Evolutionary conservation across 495 filamentous ascomycete species (phyloP).

Genomic region (Penicillium malachiteum): DNA sequence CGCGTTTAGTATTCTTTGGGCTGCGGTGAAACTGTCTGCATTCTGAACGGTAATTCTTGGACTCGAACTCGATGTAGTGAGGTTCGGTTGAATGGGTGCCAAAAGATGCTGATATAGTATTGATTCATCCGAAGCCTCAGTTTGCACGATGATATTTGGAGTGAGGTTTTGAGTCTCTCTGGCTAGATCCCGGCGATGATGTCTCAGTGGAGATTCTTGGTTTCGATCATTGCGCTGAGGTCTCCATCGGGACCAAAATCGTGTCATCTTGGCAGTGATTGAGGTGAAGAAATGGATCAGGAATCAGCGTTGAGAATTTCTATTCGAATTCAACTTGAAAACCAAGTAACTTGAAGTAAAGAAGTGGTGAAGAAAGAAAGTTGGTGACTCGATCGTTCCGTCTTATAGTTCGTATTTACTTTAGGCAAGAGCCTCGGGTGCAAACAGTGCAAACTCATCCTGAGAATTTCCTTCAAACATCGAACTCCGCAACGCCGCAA

Average conservation of each 20-base stretch:
- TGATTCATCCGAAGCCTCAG: slow-evolving; percentile 2
- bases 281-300: too few species aligned
- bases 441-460: slow-evolving; percentile 43
- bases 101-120: slow-evolving; percentile 4
- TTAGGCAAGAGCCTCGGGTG: slow-evolving; percentile 7
- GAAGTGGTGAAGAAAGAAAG: too few species aligned
- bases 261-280: too few species aligned
- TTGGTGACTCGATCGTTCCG: too few species aligned
- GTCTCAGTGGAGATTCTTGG: slow-evolving; percentile 7
- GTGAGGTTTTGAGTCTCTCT: slow-evolving; percentile 4
- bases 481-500: slow-evolving; percentile 27
- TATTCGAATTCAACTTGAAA: background rate
- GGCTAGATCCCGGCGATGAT: slow-evolving; percentile 6
- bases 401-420: background rate
- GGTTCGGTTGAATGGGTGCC: background rate
- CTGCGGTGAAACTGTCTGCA: slow-evolving; percentile 13
- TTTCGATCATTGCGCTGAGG: too few species aligned
- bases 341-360: background rate
- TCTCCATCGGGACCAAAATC: too few species aligned
- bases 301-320: too few species aligned
- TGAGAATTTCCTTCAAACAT: slow-evolving; percentile 36
- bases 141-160: slow-evolving; percentile 1
- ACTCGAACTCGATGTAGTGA: background rate
- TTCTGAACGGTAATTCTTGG: slow-evolving; percentile 8
- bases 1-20: background rate